Evolutionary conservation across 73 alveolate species (phyloP).

Genomic region (Effrenium voratum): DNA sequence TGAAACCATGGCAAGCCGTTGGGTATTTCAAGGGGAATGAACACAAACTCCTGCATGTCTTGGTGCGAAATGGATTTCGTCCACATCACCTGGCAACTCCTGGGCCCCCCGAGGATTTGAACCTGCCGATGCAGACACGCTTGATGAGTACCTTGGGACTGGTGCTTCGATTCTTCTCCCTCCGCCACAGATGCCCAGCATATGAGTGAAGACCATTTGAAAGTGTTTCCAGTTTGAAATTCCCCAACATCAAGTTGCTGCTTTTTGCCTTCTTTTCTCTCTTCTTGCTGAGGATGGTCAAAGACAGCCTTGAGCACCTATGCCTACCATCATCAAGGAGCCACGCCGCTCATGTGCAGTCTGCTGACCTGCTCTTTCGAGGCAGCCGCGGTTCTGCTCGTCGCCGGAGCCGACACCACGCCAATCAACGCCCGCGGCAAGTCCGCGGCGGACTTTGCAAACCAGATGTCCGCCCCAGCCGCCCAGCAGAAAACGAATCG

Average conservation of each 20-base stretch:
- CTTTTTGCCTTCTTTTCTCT: no score
- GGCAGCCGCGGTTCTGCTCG: conserved; percentile 4
- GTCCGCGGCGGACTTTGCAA: conserved; percentile 10
- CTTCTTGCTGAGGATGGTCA: no score
- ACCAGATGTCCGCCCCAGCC: conserved; percentile 5
- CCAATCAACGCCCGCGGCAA: conserved; percentile 4
- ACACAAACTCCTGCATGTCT: no score
- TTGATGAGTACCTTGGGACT: not conserved
- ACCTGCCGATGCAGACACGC: not conserved
- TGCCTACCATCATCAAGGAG: conserved; percentile 30
- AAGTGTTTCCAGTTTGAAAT: no score
- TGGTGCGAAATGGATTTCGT: no score
- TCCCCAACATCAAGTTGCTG: no score
- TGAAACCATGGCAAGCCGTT: no score
- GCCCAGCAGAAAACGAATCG: not conserved
- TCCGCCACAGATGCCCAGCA: conserved; percentile 26
- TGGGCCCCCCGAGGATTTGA: no score
- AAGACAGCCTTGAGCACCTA: conserved; percentile 12
- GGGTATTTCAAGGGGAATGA: no score
- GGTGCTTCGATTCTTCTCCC: conserved; percentile 1
- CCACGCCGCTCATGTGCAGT: conserved; percentile 24
- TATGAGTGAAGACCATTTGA: no score
- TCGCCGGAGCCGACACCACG: not conserved
- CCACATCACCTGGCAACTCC: no score
- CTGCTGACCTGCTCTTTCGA: conserved; percentile 3